Conservation (phyloP, 192 early-diverging fungal species). For the Backusella luteola region DNA sequence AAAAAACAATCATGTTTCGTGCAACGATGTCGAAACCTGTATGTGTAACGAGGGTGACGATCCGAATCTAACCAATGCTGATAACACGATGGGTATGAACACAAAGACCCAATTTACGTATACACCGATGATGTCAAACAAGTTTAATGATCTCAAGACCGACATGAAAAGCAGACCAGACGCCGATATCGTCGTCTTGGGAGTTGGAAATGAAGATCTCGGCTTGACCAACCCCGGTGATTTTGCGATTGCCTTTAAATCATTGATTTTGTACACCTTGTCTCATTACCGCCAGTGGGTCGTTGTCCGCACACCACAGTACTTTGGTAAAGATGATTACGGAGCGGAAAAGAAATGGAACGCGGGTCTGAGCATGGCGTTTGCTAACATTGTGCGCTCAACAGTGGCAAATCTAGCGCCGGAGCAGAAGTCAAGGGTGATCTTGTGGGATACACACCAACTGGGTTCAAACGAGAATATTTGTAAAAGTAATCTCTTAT, state of each 20-base stretch:
- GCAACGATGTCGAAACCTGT: slow-evolving; percentile 6
- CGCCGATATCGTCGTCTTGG: slow-evolving; percentile 25
- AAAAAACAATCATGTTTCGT: not conserved
- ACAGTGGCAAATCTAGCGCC: not conserved
- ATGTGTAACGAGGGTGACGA: slow-evolving; percentile 26
- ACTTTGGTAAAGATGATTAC: slow-evolving; percentile 12
- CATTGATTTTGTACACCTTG: not conserved
- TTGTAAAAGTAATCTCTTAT: slow-evolving; percentile 18
- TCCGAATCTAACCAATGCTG: not conserved
- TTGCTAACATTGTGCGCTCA: slow-evolving; percentile 15
- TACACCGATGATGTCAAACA: not conserved
- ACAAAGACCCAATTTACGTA: not conserved
- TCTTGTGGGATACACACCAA: slow-evolving; percentile 27
- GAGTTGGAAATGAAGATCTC: slow-evolving; percentile 24
- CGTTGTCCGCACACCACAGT: slow-evolving; percentile 23
- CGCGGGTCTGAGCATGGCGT: slow-evolving; percentile 22
- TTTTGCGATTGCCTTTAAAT: slow-evolving; percentile 16
- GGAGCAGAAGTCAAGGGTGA: not conserved
- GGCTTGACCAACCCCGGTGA: not conserved
- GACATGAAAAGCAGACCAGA: not conserved
- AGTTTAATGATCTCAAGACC: not conserved
- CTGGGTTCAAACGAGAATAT: slow-evolving; percentile 25
- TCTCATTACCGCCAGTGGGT: slow-evolving; percentile 6
- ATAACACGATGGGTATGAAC: not conserved
- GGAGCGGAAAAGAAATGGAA: slow-evolving; percentile 23